Base-by-base conservation (phyloP, 305 asterid genomes). In the Solanum hybrid region DNA sequence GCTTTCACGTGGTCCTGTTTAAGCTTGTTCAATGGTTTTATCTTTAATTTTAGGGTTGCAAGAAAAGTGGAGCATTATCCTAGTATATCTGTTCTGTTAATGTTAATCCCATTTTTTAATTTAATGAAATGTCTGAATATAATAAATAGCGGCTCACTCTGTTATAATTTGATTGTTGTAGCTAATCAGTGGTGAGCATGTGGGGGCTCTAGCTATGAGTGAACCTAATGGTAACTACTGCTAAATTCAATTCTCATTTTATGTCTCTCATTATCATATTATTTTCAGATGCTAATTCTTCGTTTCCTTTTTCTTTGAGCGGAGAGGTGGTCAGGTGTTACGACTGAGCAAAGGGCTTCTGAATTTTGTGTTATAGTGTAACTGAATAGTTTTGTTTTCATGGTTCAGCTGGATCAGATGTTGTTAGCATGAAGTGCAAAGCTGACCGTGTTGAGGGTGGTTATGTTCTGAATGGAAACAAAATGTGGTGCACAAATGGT, bases 401-500 rank as follows among this genome's bases (percentile, higher is more conserved):
- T 84, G 74, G 88, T 75, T 91, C 91, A 97, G 99, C 99, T 92
- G 99, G 99, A 28, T 97, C 99, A 80, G 99, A 97, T 94, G 98
- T 96, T 42, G 96, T 96, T 90, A 94, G 98, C 95, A 97, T 97
- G 99, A 97, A 96, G 93, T 97, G 99, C 95, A 95, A 90, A 93
- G 99, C 99, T 91, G 99, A 95, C 85, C 96, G 94, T 92, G 90
- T 93, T 93, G 94, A 95, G 91, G 99, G 97, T 83, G 99, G 99
- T 88, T 97, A 95, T 91, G 89, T 97, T 93, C 92, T 97, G 42
- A 97, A 97, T 91, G 99, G 99, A 91, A 97, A 96, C 92, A 97
- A 97, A 93, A 97, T 97, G 99, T 97, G 99, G 99, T 97, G 99
- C 96, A 97, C 99, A 69, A 97, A 97, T 93, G 99, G 99, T 86